These are phyloP conservation scores for Entelexis paramagnoliae DNA, from an alignment of 1,139 yeast species.

Conservation along the genomic window DNA sequence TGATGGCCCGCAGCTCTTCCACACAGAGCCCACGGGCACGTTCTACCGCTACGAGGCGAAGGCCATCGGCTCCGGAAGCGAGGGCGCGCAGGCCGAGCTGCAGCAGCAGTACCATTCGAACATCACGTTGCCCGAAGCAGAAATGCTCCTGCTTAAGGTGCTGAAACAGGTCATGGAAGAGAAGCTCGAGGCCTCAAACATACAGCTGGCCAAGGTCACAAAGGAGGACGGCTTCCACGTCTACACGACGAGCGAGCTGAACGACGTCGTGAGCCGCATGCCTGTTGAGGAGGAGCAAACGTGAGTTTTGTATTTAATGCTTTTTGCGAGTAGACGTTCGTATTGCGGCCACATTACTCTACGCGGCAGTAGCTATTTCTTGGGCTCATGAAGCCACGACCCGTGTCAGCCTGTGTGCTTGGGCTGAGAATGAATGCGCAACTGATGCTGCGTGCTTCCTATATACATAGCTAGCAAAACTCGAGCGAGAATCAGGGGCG, in stretches of 20 bases:
- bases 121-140: slow-evolving; percentile 89
- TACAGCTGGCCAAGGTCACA: slow-evolving; percentile 91
- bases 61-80: slow-evolving; percentile 98
- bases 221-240: slow-evolving; percentile 71
- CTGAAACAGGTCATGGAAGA: slow-evolving; percentile 99
- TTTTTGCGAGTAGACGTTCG: background rate
- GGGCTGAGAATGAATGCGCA: too few relatives aligned
- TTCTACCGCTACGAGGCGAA: slow-evolving; percentile 96
- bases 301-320: slow-evolving; percentile 27
- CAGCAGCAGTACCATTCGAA: slow-evolving; percentile 95
- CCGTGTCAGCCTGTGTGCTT: too few relatives aligned
- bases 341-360: too few relatives aligned
- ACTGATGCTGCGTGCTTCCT: too few relatives aligned
- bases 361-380: too few relatives aligned
- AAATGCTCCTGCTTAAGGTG: slow-evolving; percentile 74
- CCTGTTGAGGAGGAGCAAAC: slow-evolving; percentile 56
- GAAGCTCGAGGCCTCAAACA: slow-evolving; percentile 88
- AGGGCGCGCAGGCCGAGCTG: slow-evolving; percentile 96
- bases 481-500: too few relatives aligned
- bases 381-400: too few relatives aligned
- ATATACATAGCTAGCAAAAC: too few relatives aligned
- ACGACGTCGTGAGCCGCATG: slow-evolving; percentile 62
- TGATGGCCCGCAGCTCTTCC: slow-evolving; percentile 88
- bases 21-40: slow-evolving; percentile 99
- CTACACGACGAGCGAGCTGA: slow-evolving; percentile 75